Percentiles rank a stretch among this genome's conserved stretches.
phyloP scores from a whole-genome alignment of 148 eudicot genomes.

The Rhododendron simsii region DNA sequence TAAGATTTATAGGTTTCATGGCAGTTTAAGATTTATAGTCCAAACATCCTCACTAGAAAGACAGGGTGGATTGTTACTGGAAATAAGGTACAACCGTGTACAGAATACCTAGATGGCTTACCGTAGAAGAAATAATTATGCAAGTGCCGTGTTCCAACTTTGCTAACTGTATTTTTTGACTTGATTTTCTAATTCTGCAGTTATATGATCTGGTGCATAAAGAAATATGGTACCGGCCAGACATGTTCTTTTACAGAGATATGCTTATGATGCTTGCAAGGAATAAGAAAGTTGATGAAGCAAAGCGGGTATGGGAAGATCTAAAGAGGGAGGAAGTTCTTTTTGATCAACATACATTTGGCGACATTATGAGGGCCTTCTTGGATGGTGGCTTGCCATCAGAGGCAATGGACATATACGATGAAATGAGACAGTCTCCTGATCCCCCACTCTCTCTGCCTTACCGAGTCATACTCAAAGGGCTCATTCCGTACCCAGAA shows the following conservation, averaged over 20 bases:
- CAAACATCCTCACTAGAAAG: not conserved
- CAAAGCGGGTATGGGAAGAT: conserved; percentile 70
- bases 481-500: conserved; percentile 81
- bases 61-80: not conserved
- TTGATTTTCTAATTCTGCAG: conserved; percentile 26
- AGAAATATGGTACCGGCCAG: conserved; percentile 98
- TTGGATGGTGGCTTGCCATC: conserved; percentile 63
- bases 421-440: conserved; percentile 87
- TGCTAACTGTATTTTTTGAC: not conserved
- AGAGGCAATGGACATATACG: conserved; percentile 80
- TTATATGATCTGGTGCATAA: conserved; percentile 82
- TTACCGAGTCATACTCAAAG: conserved; percentile 85
- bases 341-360: conserved; percentile 94
- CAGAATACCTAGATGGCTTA: not conserved
- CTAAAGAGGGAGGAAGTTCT: conserved; percentile 65
- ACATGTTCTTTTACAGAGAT: conserved; percentile 95
- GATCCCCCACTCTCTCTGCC: conserved; percentile 84
- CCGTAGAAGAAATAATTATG: not conserved
- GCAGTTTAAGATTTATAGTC: not conserved
- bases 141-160: not conserved
- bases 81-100: not conserved
- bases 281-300: conserved; percentile 72
- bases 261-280: conserved; percentile 96
- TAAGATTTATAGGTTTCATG: not conserved
- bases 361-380: conserved; percentile 82